Base-by-base conservation (phyloP, 2,329 filamentous ascomycete genomes). In the Fusarium oxysporum region DNA sequence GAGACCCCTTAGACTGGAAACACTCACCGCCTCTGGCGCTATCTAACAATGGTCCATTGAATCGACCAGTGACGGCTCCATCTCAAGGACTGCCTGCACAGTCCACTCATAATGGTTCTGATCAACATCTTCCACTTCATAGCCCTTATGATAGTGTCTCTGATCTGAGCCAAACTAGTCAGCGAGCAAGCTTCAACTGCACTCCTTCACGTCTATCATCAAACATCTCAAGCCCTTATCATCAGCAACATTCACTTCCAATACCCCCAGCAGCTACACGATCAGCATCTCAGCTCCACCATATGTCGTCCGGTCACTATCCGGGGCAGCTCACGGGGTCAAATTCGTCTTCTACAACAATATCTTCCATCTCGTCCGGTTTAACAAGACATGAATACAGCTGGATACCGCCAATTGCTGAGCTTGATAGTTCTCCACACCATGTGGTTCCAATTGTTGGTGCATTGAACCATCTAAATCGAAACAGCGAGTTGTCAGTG, bases 271-370 rank as follows among this genome's bases (percentile, higher is more conserved):
- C 33, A 6, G 25, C 28, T 38, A 30, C 57, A 14, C n/a, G 19
- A 7, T 19, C 43, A 16, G 9, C 55, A 3, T 32, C 51, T 12
- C 58, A 58, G 11, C 55, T 65, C 10, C 32, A 53, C 2, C 54
- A 61, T 32, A 21, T 37, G 44, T n/a, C 65, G 10, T 61, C 25
- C 12, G 41, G 23, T 11, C 19, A 48, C 57, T 41, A 51, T 44
- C 64, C 63, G 8, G 58, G 69, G 8, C 64, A 68, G 4, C 25
- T 61, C n/a, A 32, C 43, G 32, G 72, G 69, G 69, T n/a, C 54
- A 7, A 72, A 72, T 35, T 54, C 70, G 1, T 70, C 69, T 50
- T 61, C 55, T 16, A 60, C 55, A 6, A 72, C 58, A 3, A 25
- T 69, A 12, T 64, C 69, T 3, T 60, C 60, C 7, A 21, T 53